Conservation (phyloP, 352 stramenopile species). For the Globisporangium splendens region DNA sequence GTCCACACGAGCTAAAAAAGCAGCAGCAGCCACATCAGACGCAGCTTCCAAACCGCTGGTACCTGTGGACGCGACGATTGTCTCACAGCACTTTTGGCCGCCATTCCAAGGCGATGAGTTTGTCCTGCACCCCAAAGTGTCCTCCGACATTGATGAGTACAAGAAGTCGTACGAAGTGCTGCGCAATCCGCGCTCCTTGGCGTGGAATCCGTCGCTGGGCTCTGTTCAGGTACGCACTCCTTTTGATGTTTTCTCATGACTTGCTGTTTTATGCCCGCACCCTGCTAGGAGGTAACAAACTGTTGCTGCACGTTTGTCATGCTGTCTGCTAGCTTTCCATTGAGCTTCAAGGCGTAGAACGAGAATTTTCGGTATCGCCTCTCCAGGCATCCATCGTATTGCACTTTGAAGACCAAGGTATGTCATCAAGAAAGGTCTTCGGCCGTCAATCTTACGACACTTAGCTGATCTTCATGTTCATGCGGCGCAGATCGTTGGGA, state of each 20-base stretch:
- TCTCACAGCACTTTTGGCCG: slow-evolving; percentile 98
- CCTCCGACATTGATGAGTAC: slow-evolving; percentile 83
- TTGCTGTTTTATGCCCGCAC: no score
- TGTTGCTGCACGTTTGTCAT: slow-evolving; percentile 6
- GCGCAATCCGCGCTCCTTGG: slow-evolving; percentile 92
- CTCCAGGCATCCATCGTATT: slow-evolving; percentile 93
- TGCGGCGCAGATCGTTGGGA: slow-evolving; percentile 45
- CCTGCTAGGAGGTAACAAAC: neutral
- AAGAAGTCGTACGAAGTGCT: slow-evolving; percentile 89
- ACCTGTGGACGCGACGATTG: slow-evolving; percentile 89
- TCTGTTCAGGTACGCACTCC: slow-evolving; percentile 66
- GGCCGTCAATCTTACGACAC: no score
- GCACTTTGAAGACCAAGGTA: slow-evolving; percentile 92
- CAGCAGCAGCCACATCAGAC: slow-evolving; percentile 1
- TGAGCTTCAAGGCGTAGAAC: slow-evolving; percentile 83
- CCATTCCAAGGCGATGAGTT: slow-evolving; percentile 92
- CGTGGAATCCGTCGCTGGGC: slow-evolving; percentile 93
- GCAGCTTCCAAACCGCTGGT: neutral
- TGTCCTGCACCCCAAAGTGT: slow-evolving; percentile 83
- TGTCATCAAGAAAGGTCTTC: neutral
- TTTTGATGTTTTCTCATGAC: neutral
- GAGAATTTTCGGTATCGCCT: slow-evolving; percentile 89
- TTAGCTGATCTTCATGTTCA: no score
- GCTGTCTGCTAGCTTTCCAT: slow-evolving; percentile 49
- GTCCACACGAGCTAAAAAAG: slow-evolving; percentile 31